phyloP scores from a whole-genome alignment of 1,284 basidiomycete species.

The Moesziomyces parantarcticus region DNA sequence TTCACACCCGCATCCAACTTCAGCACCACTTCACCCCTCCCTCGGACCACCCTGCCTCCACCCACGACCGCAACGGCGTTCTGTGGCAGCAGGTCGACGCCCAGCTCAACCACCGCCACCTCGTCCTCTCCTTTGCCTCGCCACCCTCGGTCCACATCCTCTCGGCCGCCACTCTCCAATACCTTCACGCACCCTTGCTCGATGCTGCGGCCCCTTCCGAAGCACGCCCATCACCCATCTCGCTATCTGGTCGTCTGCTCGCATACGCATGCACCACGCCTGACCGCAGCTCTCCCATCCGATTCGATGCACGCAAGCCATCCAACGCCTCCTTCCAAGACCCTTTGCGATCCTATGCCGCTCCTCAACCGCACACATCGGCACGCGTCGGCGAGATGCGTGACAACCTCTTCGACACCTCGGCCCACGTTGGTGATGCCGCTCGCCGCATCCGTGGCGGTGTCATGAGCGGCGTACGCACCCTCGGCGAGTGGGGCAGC shows the following conservation, averaged over 20 bases:
- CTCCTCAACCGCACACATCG: constrained; percentile 6
- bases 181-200: constrained; percentile 16
- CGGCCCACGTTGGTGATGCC: constrained; percentile 40
- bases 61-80: neutral
- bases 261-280: constrained; percentile 21
- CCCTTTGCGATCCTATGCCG: constrained; percentile 3
- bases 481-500: constrained; percentile 46
- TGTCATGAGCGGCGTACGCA: constrained; percentile 44
- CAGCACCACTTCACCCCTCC: constrained; percentile 6
- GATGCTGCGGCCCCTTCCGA: constrained; percentile 9
- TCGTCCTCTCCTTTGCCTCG: constrained; percentile 37
- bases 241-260: constrained; percentile 38
- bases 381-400: constrained; percentile 38
- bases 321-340: constrained; percentile 19
- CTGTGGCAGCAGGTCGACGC: constrained; percentile 21
- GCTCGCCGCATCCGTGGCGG: constrained; percentile 45
- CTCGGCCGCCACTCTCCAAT: constrained; percentile 24
- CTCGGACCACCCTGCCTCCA: neutral
- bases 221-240: constrained; percentile 20
- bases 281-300: constrained; percentile 10
- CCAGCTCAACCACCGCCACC: constrained; percentile 29
- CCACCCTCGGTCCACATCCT: constrained; percentile 38
- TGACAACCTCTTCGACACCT: constrained; percentile 47
- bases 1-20: constrained; percentile 17
- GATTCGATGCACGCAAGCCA: constrained; percentile 19